A percentile compares a stretch with the other conserved stretches of the same genome.
Evolutionary conservation across 306 rosid genomes (phyloP).

Genomic region (Mimosa bimucronata): DNA sequence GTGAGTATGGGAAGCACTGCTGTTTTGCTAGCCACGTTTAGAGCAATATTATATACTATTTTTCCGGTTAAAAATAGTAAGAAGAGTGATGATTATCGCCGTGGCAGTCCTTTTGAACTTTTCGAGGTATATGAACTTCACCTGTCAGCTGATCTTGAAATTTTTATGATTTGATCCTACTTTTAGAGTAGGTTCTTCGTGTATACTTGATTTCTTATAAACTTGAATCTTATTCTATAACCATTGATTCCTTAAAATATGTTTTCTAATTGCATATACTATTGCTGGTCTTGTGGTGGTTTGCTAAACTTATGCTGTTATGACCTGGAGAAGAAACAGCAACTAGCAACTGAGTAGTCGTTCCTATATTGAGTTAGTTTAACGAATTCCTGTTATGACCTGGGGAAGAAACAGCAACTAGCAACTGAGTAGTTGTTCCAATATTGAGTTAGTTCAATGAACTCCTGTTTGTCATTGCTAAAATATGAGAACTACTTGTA

Average conservation of each 20-base stretch:
- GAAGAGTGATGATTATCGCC: conserved; percentile 81
- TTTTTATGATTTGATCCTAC: background rate
- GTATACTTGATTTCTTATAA: background rate
- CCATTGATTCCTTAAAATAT: conserved; percentile 17
- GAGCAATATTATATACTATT: conserved; percentile 65
- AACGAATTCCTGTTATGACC: conserved; percentile 11
- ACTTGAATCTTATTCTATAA: background rate
- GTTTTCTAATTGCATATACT: conserved; percentile 5
- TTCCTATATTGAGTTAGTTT: background rate
- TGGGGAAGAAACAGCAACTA: background rate
- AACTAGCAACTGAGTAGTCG: background rate
- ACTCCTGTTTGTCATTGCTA: conserved; percentile 6
- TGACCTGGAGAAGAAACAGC: background rate
- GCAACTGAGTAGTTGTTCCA: background rate
- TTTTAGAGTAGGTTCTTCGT: background rate
- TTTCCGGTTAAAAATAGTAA: conserved; percentile 59
- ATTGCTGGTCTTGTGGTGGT: background rate
- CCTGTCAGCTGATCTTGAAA: background rate
- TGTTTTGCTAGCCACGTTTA: conserved; percentile 74
- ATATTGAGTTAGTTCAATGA: conserved; percentile 5
- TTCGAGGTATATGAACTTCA: conserved; percentile 70
- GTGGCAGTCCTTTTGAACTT: conserved; percentile 86
- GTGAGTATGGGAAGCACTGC: conserved; percentile 91
- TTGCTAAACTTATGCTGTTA: background rate
- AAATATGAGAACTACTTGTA: background rate